phyloP scores from a whole-genome alignment of 2,329 filamentous ascomycete genomes.

The Monilinia vaccinii-corymbosi region DNA sequence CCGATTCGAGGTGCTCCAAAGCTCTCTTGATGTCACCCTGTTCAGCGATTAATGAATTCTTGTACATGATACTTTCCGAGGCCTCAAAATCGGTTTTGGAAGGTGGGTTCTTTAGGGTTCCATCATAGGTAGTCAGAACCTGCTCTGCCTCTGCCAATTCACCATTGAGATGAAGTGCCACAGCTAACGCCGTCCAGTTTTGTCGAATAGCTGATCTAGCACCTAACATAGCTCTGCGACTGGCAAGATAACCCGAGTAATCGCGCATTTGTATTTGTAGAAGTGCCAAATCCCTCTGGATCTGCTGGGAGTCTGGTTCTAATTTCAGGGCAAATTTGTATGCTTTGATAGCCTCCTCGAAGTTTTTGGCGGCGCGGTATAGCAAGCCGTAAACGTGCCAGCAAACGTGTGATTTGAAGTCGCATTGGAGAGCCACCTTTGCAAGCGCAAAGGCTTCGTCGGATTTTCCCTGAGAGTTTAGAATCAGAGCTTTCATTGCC shows the following conservation, averaged over 20 bases:
- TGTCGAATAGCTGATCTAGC: constrained; percentile 72
- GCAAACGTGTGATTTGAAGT: constrained; percentile 99
- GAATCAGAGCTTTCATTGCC: constrained; percentile 97
- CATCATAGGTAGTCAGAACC: constrained; percentile 84
- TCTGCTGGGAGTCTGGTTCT: constrained; percentile 90
- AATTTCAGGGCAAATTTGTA: constrained; percentile 92
- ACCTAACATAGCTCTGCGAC: constrained; percentile 79
- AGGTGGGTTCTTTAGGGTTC: constrained; percentile 76
- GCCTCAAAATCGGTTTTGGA: constrained; percentile 78
- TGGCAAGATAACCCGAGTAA: constrained; percentile 87
- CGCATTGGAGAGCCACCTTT: constrained; percentile 84
- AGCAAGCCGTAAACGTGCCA: constrained; percentile 98
- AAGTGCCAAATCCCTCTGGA: constrained; percentile 85
- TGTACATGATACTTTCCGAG: constrained; percentile 89
- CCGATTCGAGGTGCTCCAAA: constrained; percentile 72
- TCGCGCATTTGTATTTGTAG: constrained; percentile 96
- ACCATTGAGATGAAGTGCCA: constrained; percentile 85
- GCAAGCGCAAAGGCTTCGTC: constrained; percentile 91
- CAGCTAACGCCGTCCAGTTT: constrained; percentile 96
- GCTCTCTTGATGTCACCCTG: constrained; percentile 74
- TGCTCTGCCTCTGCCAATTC: constrained; percentile 81
- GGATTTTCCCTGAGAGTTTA: constrained; percentile 84
- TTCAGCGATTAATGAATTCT: constrained; percentile 90
- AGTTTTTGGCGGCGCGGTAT: constrained; percentile 92
- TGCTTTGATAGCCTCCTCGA: constrained; percentile 97